phyloP scores from a whole-genome alignment of 768 basidiomycete genomes.

The Scleroderma citrinum region DNA sequence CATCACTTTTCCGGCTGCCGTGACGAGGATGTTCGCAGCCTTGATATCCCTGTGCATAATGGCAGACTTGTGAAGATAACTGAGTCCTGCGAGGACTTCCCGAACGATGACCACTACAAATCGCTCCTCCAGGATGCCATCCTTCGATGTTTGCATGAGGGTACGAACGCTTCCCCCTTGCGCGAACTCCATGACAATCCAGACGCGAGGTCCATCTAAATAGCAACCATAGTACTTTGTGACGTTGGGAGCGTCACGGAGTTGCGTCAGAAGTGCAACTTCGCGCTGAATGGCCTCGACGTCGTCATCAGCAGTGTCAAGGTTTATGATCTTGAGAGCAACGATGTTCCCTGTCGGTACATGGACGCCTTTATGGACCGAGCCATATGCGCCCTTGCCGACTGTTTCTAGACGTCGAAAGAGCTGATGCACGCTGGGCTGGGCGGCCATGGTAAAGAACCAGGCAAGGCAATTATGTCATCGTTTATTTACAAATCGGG shows the following conservation, averaged over 20 bases:
- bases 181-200: constrained; percentile 99
- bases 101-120: constrained; percentile 83
- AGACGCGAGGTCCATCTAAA: constrained; percentile 91
- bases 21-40: constrained; percentile 93
- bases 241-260: constrained; percentile 85
- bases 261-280: constrained; percentile 84
- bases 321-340: constrained; percentile 97
- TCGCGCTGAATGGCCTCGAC: constrained; percentile 95
- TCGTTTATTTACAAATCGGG: constrained; percentile 13
- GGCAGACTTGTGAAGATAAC: constrained; percentile 86
- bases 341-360: constrained; percentile 82
- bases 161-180: constrained; percentile 92
- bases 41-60: constrained; percentile 98
- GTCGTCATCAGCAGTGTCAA: constrained; percentile 95
- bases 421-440: constrained; percentile 68
- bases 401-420: constrained; percentile 87
- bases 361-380: constrained; percentile 88
- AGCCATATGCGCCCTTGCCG: constrained; percentile 94
- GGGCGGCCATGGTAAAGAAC: constrained; percentile 34
- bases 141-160: constrained; percentile 82
- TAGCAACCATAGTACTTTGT: constrained; percentile 97
- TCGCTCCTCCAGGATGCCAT: constrained; percentile 78
- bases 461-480: not conserved
- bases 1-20: constrained; percentile 83
- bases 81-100: constrained; percentile 82